phyloP scores from a whole-genome alignment of 2,329 filamentous ascomycete genomes.

The Aureobasidium subglaciale region DNA sequence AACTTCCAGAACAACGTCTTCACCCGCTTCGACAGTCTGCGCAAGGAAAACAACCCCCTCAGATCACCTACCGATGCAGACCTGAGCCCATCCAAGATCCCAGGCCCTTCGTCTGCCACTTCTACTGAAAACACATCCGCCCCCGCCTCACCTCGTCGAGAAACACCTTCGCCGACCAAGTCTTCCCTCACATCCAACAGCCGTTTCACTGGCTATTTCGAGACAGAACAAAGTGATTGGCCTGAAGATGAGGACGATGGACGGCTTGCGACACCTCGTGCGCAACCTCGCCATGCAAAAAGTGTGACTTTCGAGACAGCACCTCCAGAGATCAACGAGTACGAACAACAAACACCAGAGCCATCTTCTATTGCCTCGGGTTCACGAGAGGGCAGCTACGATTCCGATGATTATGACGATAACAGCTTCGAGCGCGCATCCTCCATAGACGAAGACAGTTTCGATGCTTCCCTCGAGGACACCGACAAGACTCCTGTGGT shows the following conservation, averaged over 20 bases:
- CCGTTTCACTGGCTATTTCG: constrained; percentile 58
- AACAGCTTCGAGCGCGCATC: constrained; percentile 54
- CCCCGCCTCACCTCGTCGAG: constrained; percentile 49
- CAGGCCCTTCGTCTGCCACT: constrained; percentile 6
- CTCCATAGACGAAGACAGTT: constrained; percentile 63
- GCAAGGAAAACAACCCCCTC: constrained; percentile 32
- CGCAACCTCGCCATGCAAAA: constrained; percentile 78
- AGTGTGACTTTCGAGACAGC: constrained; percentile 95
- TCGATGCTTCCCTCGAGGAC: constrained; percentile 90
- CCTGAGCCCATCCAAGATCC: constrained; percentile 46
- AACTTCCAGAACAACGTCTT: constrained; percentile 66
- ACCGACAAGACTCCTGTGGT: constrained; percentile 97
- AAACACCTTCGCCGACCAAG: constrained; percentile 77
- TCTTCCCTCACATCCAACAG: constrained; percentile 70
- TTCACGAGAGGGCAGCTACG: constrained; percentile 88
- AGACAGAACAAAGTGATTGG: constrained; percentile 62
- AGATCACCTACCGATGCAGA: constrained; percentile 34
- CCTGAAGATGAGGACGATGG: constrained; percentile 50
- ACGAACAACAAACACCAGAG: constrained; percentile 95
- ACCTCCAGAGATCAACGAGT: constrained; percentile 92
- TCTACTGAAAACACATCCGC: constrained; percentile 18
- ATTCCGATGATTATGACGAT: constrained; percentile 68
- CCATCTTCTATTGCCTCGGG: constrained; percentile 85
- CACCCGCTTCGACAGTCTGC: constrained; percentile 47
- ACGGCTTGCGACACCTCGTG: constrained; percentile 55